A percentile compares a stretch with the other conserved stretches of the same genome.
phyloP scores from a whole-genome alignment of 1,284 basidiomycete species.

The Coniferiporia weirii region DNA sequence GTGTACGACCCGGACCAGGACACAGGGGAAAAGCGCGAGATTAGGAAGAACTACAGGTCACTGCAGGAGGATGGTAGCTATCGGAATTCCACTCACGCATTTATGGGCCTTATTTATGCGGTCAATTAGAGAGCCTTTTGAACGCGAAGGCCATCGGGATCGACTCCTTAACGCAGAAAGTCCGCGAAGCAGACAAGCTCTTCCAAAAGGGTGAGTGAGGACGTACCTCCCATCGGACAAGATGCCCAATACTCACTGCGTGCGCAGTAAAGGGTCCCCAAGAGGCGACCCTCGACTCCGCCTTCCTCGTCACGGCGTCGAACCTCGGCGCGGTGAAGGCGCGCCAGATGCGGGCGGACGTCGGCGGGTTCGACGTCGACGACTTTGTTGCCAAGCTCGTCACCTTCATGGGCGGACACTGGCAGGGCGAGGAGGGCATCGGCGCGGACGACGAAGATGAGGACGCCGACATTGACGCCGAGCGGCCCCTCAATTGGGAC shows the following conservation, averaged over 20 bases:
- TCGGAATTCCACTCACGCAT: not conserved
- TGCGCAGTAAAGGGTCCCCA: constrained; percentile 68
- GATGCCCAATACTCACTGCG: not conserved
- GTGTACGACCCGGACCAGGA: constrained; percentile 77
- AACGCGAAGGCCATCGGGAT: constrained; percentile 54
- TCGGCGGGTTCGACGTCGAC: constrained; percentile 77
- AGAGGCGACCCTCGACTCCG: constrained; percentile 77
- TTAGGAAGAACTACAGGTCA: constrained; percentile 67
- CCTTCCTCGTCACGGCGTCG: constrained; percentile 64
- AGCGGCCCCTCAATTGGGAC: constrained; percentile 58
- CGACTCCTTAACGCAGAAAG: constrained; percentile 48
- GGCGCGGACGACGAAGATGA: constrained; percentile 45
- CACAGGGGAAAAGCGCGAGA: constrained; percentile 63
- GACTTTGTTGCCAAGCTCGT: constrained; percentile 74
- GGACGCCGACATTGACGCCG: constrained; percentile 36
- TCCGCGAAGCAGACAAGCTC: constrained; percentile 51
- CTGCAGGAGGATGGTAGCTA: constrained; percentile 46
- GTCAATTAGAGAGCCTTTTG: constrained; percentile 19
- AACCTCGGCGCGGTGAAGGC: constrained; percentile 73
- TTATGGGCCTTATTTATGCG: constrained; percentile 14
- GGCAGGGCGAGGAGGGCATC: constrained; percentile 31
- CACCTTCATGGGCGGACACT: constrained; percentile 65
- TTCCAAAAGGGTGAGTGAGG: constrained; percentile 51
- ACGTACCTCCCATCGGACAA: not conserved
- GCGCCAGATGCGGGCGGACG: constrained; percentile 79